Percentiles rank a stretch among this genome's conserved stretches.
Conservation (phyloP, 1,284 basidiomycete genomes). For the Vanrija pseudolonga region DNA sequence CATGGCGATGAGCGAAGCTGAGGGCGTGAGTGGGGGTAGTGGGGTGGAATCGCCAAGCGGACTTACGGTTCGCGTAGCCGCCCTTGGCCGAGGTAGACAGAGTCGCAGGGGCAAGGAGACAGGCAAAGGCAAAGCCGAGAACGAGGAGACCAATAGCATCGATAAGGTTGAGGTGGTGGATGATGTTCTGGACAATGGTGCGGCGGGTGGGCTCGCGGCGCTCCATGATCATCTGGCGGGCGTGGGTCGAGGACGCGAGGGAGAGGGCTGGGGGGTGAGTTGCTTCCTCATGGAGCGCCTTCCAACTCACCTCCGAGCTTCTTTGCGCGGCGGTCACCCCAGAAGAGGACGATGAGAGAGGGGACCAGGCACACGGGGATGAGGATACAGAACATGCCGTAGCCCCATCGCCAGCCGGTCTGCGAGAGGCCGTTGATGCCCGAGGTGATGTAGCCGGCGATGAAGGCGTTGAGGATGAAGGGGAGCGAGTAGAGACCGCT, state of each 20-base stretch:
- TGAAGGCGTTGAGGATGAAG: conserved; percentile 54
- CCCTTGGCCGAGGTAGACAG: conserved; percentile 35
- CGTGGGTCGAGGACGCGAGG: conserved; percentile 23
- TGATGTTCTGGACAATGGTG: conserved; percentile 13
- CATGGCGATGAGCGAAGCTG: conserved; percentile 51
- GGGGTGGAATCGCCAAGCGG: not conserved
- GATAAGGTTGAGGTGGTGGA: conserved; percentile 37
- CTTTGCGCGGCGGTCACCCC: conserved; percentile 43
- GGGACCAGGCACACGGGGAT: conserved; percentile 31
- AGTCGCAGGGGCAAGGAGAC: conserved; percentile 48
- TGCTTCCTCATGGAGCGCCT: not conserved
- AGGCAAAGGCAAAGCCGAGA: conserved; percentile 43
- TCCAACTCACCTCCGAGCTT: conserved; percentile 32
- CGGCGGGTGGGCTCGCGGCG: conserved; percentile 1
- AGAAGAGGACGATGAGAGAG: conserved; percentile 41
- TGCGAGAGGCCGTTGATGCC: conserved; percentile 56
- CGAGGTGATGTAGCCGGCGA: conserved; percentile 53
- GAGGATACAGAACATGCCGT: conserved; percentile 47
- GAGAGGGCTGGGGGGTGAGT: conserved; percentile 15
- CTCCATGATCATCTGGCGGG: conserved; percentile 9
- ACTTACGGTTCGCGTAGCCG: conserved; percentile 44
- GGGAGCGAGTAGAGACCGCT: conserved; percentile 64
- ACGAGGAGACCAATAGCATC: conserved; percentile 47
- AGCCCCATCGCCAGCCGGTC: conserved; percentile 66
- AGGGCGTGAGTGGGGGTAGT: too few species aligned